Base-by-base conservation (phyloP, 2,329 filamentous ascomycete genomes). In the Penicillium freii region DNA sequence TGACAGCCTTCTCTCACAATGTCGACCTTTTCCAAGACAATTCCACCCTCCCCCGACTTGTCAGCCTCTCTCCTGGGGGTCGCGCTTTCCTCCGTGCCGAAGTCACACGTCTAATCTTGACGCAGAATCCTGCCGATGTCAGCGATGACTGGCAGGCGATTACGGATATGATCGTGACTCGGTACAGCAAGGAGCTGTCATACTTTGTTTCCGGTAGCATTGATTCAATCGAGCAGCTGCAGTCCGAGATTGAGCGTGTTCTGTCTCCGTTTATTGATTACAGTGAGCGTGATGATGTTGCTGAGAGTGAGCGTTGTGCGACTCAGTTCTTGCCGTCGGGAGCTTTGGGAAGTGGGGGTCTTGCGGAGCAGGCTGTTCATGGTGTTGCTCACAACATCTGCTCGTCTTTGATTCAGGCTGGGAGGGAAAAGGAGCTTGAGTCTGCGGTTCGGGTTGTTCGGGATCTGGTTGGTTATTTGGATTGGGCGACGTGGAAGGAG, bases 111-210 rank as follows among this genome's bases (percentile, higher is more conserved):
- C 71, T 84, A 45, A 72, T 82, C 1, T 61, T 72, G 31, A 62
- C 56, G 9, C 65, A 72, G 11, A 70, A 73, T 13, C 61, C 48
- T 64, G 60, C 25, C 60, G 66, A 19, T 68, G 15, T 49, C 8
- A 61, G 63, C 3, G 66, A 83, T 27, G 76, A 90, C 64, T 92
- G 89, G 89, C 89, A 91, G 67, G 80, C 75, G 0, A 76, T 88
- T 1, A 79, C 81, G 0, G 89, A 92, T 64, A 80, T 88, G 78
- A 76, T 92, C 4, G 78, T 90, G 4, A 70, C 77, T 5, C 81
- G 88, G 1, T 91, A 88, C 64, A 80, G 81, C 4, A 75, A 81
- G 33, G 77, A 84, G 25, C 72, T 92, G 29, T 66, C 71, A 8
- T 72, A 72, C 43, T 61, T 76, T 13, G 60, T 60, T 1, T 74